Base-by-base conservation (phyloP, 2,329 filamentous ascomycete genomes). In the Phyllosticta ampelicida region DNA sequence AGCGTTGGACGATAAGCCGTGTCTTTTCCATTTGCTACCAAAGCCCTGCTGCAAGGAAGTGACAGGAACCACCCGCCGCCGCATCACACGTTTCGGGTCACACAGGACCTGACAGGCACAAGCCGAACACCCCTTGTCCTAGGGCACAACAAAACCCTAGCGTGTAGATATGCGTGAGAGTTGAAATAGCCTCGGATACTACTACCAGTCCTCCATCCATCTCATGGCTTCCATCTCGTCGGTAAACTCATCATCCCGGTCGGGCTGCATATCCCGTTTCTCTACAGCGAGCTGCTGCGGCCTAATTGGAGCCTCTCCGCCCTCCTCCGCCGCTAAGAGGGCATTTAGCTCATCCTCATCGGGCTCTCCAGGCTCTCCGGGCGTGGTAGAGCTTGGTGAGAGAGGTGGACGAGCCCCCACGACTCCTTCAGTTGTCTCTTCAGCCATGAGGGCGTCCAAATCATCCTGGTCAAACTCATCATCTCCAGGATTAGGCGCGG, bases 341-440 rank as follows among this genome's bases (percentile, higher is more conserved):
- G 77, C 77, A 63, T 83, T 80, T 19, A 84, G 66, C 55, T 80
- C 78, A 61, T 78, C 73, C 36, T 73, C 73, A 58, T 82, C 78
- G 11, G 81, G 72, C 44, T 75, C 52, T 23, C 54, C 52, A 29
- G 51, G 48, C 44, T 75, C 52, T 23, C 54, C 52, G 20, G 51
- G 48, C 16, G 36, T 21, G 36, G 36, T 1, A 44, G 36, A 44
- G 36, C 36, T 44, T 44, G 13, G 36, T 44, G 36, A 16, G 36
- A 16, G 36, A 16, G 36, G 36, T 44, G n/a, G 36, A 16, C 8
- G 6, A 6, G 16, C 11, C n/a, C 13, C 13, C 5, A 8, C 49
- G 23, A 23, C 23, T 11, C 19, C 49, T 21, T 51, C 48, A 49
- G 44, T 48, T 52, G 55, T 63, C 54, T 76, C 74, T 61, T 81